Percentiles rank a stretch among this genome's conserved stretches.
These are phyloP conservation scores for Acorus calamus DNA, from an alignment of 106 monocot species.

Conservation along the genomic window DNA sequence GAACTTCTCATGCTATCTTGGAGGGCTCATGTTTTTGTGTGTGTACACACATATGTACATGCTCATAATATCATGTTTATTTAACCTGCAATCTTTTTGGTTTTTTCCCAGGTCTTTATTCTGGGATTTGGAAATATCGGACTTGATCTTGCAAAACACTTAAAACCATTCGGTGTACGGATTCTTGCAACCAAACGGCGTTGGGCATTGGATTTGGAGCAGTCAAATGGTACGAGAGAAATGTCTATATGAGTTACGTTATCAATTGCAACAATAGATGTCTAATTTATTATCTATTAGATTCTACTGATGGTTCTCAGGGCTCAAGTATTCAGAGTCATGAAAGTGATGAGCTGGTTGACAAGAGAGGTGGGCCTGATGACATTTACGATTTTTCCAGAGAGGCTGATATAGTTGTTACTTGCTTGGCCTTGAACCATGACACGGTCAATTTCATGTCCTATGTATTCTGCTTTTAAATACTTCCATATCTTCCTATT, in stretches of 20 bases:
- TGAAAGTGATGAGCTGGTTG: constrained; percentile 38
- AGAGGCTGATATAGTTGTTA: constrained; percentile 82
- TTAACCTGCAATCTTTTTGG: not conserved
- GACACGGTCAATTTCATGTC: constrained; percentile 52
- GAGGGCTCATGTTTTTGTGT: too few relatives aligned
- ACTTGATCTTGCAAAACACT: constrained; percentile 64
- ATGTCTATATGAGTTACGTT: not conserved
- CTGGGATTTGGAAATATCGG: constrained; percentile 88
- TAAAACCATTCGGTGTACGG: constrained; percentile 77
- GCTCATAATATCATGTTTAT: too few relatives aligned
- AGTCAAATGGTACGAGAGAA: constrained; percentile 17
- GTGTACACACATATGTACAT: too few relatives aligned
- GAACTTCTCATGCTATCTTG: too few relatives aligned
- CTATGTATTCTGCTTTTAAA: constrained; percentile 1
- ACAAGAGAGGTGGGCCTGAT: constrained; percentile 69
- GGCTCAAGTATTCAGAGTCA: constrained; percentile 14
- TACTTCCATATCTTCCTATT: not conserved
- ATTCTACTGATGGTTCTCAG: not conserved
- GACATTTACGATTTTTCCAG: constrained; percentile 74
- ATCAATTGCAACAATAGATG: not conserved
- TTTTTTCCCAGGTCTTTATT: constrained; percentile 52
- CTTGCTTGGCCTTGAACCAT: constrained; percentile 56
- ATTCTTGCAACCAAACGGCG: constrained; percentile 82
- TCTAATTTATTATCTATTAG: constrained; percentile 10
- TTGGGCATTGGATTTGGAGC: constrained; percentile 28